These are phyloP conservation scores for Yamadazyma conglobata DNA, from an alignment of 1,139 yeast species.

Conservation along the genomic window DNA sequence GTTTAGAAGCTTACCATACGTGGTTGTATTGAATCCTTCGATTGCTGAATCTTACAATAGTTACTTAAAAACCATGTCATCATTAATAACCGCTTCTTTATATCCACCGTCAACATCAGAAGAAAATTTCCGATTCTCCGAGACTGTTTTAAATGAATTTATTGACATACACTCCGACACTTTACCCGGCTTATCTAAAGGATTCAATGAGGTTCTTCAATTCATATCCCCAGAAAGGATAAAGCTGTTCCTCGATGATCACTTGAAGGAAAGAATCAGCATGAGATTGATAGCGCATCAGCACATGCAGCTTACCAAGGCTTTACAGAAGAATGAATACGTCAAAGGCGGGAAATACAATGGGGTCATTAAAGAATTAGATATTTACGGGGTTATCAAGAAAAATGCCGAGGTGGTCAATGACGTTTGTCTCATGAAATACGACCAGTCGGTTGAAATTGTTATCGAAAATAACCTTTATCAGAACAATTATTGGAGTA, in stretches of 20 bases:
- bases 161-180: conserved; percentile 81
- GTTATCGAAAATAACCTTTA: conserved; percentile 47
- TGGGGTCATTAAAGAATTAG: conserved; percentile 68
- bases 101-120: conserved; percentile 43
- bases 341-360: conserved; percentile 45
- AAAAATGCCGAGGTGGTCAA: conserved; percentile 73
- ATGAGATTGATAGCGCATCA: conserved; percentile 85
- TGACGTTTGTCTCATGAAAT: conserved; percentile 77
- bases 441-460: conserved; percentile 66
- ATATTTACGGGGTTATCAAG: conserved; percentile 56
- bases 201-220: conserved; percentile 70
- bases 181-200: conserved; percentile 73
- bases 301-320: conserved; percentile 57
- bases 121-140: conserved; percentile 50
- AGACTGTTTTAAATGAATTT: conserved; percentile 51
- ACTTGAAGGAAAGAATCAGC: conserved; percentile 77
- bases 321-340: conserved; percentile 27
- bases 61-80: conserved; percentile 68
- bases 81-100: conserved; percentile 46
- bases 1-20: conserved; percentile 72
- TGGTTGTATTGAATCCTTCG: conserved; percentile 84
- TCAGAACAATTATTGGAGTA: conserved; percentile 33
- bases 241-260: conserved; percentile 66
- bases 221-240: conserved; percentile 49
- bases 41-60: conserved; percentile 76